Evolutionary conservation across 2,329 filamentous ascomycete genomes (phyloP).

Genomic region (Emergomyces pasteurianus): DNA sequence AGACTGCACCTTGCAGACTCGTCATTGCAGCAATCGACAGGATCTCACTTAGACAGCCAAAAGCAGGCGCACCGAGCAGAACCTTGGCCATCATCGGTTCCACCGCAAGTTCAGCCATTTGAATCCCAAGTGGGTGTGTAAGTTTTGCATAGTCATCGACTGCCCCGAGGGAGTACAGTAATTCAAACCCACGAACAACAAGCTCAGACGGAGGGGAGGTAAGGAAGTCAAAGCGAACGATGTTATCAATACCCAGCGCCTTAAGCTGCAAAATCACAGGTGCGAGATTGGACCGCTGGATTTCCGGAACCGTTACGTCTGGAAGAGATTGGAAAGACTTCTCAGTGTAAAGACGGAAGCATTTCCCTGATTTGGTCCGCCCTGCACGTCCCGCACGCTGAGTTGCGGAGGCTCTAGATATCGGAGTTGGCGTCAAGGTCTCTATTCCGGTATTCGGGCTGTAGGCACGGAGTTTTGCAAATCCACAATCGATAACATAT

Average conservation of each 20-base stretch:
- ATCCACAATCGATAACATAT: constrained; percentile 82
- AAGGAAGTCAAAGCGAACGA: constrained; percentile 80
- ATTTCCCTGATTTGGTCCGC: constrained; percentile 81
- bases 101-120: constrained; percentile 87
- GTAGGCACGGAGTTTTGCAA: constrained; percentile 79
- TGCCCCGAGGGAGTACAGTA: constrained; percentile 76
- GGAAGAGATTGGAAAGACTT: constrained; percentile 52
- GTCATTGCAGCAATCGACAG: constrained; percentile 92
- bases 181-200: constrained; percentile 72
- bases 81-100: constrained; percentile 95
- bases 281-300: constrained; percentile 83
- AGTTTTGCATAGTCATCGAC: constrained; percentile 84
- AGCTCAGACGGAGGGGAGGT: constrained; percentile 76
- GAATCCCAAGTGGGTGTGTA: constrained; percentile 71
- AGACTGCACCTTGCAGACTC: constrained; percentile 68
- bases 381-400: constrained; percentile 86
- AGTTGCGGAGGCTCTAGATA: constrained; percentile 85
- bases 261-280: constrained; percentile 84
- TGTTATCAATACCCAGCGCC: constrained; percentile 88
- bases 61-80: constrained; percentile 60
- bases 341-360: constrained; percentile 85
- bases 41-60: constrained; percentile 73
- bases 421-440: constrained; percentile 64
- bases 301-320: constrained; percentile 71
- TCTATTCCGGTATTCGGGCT: constrained; percentile 79